Conservation (phyloP, 192 early-diverging fungal genomes). For the Gamsiella multidivaricata region DNA sequence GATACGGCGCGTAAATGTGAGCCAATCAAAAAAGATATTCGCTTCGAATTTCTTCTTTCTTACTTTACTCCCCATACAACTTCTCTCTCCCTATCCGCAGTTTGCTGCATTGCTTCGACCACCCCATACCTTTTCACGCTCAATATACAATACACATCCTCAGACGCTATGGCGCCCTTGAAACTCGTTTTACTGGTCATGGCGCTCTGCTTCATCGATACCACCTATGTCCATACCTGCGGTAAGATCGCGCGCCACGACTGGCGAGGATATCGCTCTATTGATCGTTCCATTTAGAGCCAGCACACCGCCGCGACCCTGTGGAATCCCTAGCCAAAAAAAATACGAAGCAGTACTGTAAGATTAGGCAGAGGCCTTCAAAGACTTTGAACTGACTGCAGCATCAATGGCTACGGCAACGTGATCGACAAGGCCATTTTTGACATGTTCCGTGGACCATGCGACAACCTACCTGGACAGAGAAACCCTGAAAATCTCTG, state of each 20-base stretch:
- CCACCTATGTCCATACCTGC: constrained; percentile 27
- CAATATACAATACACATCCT: background rate
- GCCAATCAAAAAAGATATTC: too few species aligned
- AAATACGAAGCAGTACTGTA: constrained; percentile 27
- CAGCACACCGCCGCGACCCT: constrained; percentile 28
- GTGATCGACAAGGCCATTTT: constrained; percentile 46
- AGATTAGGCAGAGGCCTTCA: constrained; percentile 3
- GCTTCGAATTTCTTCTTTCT: background rate
- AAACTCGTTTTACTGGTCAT: constrained; percentile 9
- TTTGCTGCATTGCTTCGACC: background rate
- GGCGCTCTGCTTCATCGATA: constrained; percentile 1
- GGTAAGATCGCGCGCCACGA: too few species aligned
- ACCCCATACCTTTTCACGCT: background rate
- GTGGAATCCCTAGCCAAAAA: constrained; percentile 29
- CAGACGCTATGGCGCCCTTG: constrained; percentile 19
- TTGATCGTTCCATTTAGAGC: constrained; percentile 12
- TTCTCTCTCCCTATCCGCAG: background rate
- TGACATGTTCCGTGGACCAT: constrained; percentile 27
- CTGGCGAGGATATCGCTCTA: background rate
- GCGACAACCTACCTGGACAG: constrained; percentile 2
- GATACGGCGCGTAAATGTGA: too few species aligned
- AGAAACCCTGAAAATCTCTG: constrained; percentile 30
- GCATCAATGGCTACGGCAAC: constrained; percentile 6
- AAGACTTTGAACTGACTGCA: background rate
- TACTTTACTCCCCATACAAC: background rate